These are phyloP conservation scores for Usnea hakonensis DNA, from an alignment of 495 filamentous ascomycete species.

Conservation along the genomic window DNA sequence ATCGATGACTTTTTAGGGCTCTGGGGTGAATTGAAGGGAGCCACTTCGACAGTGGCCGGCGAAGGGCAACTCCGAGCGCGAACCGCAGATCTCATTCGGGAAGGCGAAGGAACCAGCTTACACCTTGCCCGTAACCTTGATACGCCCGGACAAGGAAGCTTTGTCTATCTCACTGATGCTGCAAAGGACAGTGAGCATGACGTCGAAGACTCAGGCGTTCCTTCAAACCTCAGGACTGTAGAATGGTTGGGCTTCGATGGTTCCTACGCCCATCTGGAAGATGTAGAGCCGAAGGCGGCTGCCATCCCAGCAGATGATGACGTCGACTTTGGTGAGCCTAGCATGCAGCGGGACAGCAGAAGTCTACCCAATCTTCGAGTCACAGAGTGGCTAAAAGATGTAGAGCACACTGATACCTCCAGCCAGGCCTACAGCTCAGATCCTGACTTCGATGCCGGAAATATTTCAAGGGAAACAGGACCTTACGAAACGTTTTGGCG, in stretches of 20 bases:
- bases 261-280: constrained; percentile 7
- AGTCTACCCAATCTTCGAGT: neutral
- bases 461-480: neutral
- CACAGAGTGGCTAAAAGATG: constrained; percentile 1
- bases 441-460: neutral
- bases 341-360: neutral
- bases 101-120: neutral
- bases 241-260: constrained; percentile 12
- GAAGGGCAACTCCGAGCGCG: constrained; percentile 3
- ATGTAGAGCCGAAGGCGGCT: constrained; percentile 1
- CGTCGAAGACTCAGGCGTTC: neutral
- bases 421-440: neutral
- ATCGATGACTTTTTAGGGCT: constrained; percentile 4
- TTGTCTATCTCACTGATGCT: constrained; percentile 9
- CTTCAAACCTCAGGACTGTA: neutral
- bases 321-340: neutral
- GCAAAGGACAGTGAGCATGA: neutral
- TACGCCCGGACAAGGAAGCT: constrained; percentile 6
- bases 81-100: neutral
- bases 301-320: neutral
- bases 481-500: constrained; percentile 9
- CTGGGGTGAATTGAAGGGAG: constrained; percentile 7
- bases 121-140: constrained; percentile 7
- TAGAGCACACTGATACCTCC: neutral
- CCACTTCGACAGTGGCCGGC: constrained; percentile 7